Evolutionary conservation across 257 asterid species (phyloP), one percentile per base, ranked within the genome.

Genomic region (Salvia rosmarinus): DNA sequence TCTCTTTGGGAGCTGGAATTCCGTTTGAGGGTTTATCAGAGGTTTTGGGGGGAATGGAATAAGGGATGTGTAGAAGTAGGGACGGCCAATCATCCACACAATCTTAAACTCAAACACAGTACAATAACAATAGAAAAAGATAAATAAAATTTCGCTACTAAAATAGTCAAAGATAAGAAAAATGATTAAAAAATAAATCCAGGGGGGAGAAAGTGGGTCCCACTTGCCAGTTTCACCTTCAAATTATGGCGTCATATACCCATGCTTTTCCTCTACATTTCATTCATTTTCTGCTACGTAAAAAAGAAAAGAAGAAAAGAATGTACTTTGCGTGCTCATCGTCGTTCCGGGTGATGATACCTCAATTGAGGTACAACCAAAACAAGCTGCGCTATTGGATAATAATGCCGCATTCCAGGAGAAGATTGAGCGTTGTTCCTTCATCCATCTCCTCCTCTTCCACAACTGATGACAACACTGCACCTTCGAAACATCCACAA

Each of bases 241-340:
- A 63, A 25, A 74, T 37, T 32, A 9, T 55, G 69, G 72, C 80
- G 74, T 47, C 80, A 70, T 44, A 44, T 37, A 1, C 39, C n/a
- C 59, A 67, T 3, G 3, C 11, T 25, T 35, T 43, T 60, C 52
- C 66, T 19, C 19, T 35, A 77, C 52, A 47, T 72, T 67, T 79
- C 44, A 47, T 78, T 79, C 73, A 72, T 78, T 52, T 67, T 43
- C 50, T 46, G 61, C 35, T n/a, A 14, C 3, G 49, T 42, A 35
- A 43, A 16, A 25, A 73, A 39, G 2, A 39, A 39, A 39, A 3
- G 9, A 43, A 25, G 13, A 17, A 5, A 12, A 55, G 17, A 60
- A 90, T 89, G 97, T 79, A 76, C 30, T 73, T 88, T 56, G 8
- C 83, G 13, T 84, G 85, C 66, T 85, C 93, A 43, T 76, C 91